Evolutionary conservation across 75 land plant genomes (phyloP).

Genomic region (Cryptomeria japonica): DNA sequence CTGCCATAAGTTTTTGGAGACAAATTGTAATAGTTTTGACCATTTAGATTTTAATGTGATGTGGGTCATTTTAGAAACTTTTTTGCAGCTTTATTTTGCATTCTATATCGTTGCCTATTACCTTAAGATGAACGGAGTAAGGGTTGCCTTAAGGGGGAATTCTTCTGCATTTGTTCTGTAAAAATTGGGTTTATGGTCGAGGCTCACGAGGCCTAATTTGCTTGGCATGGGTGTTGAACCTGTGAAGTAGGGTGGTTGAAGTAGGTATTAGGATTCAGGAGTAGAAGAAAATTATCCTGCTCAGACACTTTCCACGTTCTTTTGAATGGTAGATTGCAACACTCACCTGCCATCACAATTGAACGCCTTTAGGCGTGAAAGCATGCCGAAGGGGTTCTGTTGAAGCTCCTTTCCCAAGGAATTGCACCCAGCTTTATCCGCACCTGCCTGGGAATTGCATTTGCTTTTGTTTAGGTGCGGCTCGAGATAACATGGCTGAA

Average conservation of each 20-base stretch:
- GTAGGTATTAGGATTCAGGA: background rate
- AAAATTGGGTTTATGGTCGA: background rate
- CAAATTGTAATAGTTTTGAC: background rate
- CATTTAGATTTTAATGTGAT: background rate
- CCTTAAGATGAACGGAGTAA: background rate
- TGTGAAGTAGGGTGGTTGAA: background rate
- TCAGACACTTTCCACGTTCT: background rate
- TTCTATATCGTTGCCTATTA: background rate
- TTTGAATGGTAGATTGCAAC: background rate
- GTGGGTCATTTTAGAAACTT: background rate
- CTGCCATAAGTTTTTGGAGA: background rate
- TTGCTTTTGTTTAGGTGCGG: background rate
- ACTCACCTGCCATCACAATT: background rate
- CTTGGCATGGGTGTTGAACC: background rate
- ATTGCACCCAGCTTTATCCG: background rate
- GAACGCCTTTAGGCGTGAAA: background rate
- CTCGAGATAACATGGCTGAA: background rate
- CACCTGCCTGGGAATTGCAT: background rate
- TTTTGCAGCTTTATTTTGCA: background rate
- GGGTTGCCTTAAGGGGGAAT: background rate
- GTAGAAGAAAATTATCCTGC: background rate
- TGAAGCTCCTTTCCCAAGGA: background rate
- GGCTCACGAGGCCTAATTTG: background rate
- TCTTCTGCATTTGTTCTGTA: background rate
- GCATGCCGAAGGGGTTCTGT: background rate